Evolutionary conservation across 495 filamentous ascomycete species (phyloP), one percentile per base, ranked within the genome.

Genomic region (Diplogelasinospora grovesii): DNA sequence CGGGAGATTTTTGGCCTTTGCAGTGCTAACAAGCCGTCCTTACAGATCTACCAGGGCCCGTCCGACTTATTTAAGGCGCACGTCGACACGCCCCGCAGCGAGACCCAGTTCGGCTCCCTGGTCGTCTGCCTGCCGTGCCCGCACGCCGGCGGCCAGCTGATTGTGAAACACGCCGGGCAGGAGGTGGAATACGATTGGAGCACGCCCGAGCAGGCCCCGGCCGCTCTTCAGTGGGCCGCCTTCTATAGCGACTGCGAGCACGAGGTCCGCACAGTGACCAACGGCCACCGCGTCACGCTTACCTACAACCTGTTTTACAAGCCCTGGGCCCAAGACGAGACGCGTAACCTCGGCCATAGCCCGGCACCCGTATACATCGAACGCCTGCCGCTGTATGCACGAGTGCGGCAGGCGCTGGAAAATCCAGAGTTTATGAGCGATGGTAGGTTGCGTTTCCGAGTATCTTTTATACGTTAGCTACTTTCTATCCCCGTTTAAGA

Each of bases 241-340:
- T 82, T 82, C 54, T 81, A 78, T 49, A 74, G 67, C 41, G 75
- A 81, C 46, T 78, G 71, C 45, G 69, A 75, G 47, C 77, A 81
- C 50, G 75, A 81, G 53, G 68, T 81, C n/a, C 53, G 67, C 5
- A 56, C 63, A n/a, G 63, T 81, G 28, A 73, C 59, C 0, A 41
- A 50, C 5, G 76, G 75, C 0, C 63, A 81, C 35, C 63, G 74
- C 0, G 43, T 81, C 19, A 81, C 74, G 0, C 49, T 81, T 15
- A 81, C 75, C 1, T 81, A 79, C 60, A 78, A 81, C 40, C 57
- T 82, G 7, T 78, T 69, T 37, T 36, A n/a, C n/a, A n/a, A n/a
- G n/a, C n/a, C n/a, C n/a, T n/a, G n/a, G n/a, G n/a, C n/a, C n/a
- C n/a, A n/a, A n/a, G n/a, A n/a, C n/a, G n/a, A n/a, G n/a, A n/a